These are phyloP conservation scores for Citrullus mucosospermus DNA, from an alignment of 306 rosid species.

Conservation along the genomic window DNA sequence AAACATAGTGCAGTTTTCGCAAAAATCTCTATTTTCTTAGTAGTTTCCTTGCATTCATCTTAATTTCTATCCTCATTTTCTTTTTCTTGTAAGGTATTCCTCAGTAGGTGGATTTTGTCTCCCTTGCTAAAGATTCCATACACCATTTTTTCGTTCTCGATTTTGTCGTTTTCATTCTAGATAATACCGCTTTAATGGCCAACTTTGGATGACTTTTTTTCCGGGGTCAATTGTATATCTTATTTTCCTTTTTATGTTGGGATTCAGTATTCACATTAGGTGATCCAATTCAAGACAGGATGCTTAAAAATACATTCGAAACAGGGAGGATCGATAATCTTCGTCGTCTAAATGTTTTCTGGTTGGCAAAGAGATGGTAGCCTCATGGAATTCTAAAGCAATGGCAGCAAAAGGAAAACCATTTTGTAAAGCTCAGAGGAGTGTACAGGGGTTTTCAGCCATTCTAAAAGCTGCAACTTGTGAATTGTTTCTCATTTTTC, in stretches of 20 bases:
- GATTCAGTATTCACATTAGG: constrained; percentile 1
- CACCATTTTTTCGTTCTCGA: neutral
- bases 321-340: constrained; percentile 5
- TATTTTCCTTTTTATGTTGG: neutral
- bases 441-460: constrained; percentile 20
- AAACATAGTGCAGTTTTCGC: neutral
- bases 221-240: neutral
- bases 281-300: constrained; percentile 8
- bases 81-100: neutral
- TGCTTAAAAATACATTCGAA: neutral
- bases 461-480: constrained; percentile 58
- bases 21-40: neutral
- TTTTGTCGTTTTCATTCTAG: neutral
- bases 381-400: constrained; percentile 18
- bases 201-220: neutral
- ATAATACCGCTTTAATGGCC: neutral
- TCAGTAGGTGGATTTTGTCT: neutral
- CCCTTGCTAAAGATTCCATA: neutral
- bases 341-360: constrained; percentile 4
- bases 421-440: constrained; percentile 33
- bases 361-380: constrained; percentile 12
- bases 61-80: neutral
- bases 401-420: constrained; percentile 41
- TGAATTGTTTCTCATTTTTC: constrained; percentile 80
- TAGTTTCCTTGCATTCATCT: neutral